Percentiles rank a stretch among this genome's conserved stretches.
phyloP scores from a whole-genome alignment of 805 yeast genomes.

The Hyphopichia homilentoma region DNA sequence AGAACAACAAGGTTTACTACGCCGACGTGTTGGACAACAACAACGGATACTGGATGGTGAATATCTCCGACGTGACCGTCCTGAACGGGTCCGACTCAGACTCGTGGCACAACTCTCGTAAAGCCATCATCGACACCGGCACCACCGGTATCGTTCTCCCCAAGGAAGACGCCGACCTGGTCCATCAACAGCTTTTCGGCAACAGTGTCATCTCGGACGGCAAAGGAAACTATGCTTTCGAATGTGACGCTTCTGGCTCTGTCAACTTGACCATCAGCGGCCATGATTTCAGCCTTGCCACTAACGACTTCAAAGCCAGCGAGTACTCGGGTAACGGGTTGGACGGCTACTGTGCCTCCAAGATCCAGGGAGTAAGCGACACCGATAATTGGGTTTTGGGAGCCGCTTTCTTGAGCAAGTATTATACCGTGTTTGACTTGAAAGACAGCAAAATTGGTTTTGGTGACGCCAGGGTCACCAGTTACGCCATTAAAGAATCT shows the following conservation, averaged over 20 bases:
- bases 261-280: slow-evolving; percentile 42
- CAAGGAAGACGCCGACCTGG: slow-evolving; percentile 46
- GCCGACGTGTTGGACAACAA: slow-evolving; percentile 29
- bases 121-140: slow-evolving; percentile 61
- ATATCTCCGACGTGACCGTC: slow-evolving; percentile 35
- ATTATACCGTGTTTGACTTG: slow-evolving; percentile 56
- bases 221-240: slow-evolving; percentile 53
- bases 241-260: slow-evolving; percentile 45
- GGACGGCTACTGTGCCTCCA: slow-evolving; percentile 57
- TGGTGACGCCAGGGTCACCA: slow-evolving; percentile 17
- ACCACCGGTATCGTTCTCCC: slow-evolving; percentile 61
- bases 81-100: slow-evolving; percentile 20
- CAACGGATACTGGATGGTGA: slow-evolving; percentile 51
- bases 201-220: slow-evolving; percentile 51
- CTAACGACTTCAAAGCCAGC: slow-evolving; percentile 47
- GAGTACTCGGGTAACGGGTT: slow-evolving; percentile 34
- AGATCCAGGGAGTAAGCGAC: slow-evolving; percentile 53
- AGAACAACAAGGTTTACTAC: slow-evolving; percentile 37
- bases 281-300: slow-evolving; percentile 40
- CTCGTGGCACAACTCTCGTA: slow-evolving; percentile 22
- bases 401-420: slow-evolving; percentile 53
- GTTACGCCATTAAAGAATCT: slow-evolving; percentile 1
- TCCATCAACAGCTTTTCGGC: slow-evolving; percentile 48
- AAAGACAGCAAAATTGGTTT: slow-evolving; percentile 50
- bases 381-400: slow-evolving; percentile 56